A percentile compares a stretch with the other conserved stretches of the same genome.
phyloP scores from a whole-genome alignment of 805 yeast species.

The Wickerhamia fluorescens region DNA sequence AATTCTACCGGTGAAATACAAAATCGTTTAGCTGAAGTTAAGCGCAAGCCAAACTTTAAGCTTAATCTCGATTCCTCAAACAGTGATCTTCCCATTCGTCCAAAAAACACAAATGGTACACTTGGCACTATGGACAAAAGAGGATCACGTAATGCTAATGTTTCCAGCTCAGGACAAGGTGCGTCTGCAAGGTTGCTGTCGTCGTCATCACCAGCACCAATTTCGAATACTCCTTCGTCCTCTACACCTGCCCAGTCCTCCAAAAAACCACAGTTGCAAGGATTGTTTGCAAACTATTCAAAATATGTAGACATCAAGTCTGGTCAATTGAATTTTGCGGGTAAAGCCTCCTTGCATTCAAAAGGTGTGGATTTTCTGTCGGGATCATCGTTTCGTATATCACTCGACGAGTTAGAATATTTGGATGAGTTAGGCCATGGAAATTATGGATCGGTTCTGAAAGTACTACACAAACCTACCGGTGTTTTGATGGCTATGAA shows the following conservation, averaged over 20 bases:
- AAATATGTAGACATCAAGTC: conserved; percentile 87
- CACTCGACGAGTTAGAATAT: conserved; percentile 75
- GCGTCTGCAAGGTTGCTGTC: too few species aligned
- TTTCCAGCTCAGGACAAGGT: too few species aligned
- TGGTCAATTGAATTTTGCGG: conserved; percentile 87
- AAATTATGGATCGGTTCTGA: conserved; percentile 92
- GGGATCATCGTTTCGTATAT: conserved; percentile 81
- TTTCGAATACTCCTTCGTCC: conserved; percentile 5
- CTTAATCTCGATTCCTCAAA: conserved; percentile 20
- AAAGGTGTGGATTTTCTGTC: conserved; percentile 86
- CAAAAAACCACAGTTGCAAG: conserved; percentile 37
- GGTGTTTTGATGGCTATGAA: conserved; percentile 95
- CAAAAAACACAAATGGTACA: background rate
- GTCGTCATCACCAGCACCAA: too few species aligned
- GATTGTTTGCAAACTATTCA: conserved; percentile 75
- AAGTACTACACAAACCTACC: conserved; percentile 89
- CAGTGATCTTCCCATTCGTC: conserved; percentile 7
- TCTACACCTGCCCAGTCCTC: conserved; percentile 2
- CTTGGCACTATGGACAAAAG: too few species aligned
- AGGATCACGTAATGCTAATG: too few species aligned
- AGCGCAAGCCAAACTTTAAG: conserved; percentile 33
- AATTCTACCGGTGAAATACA: conserved; percentile 29
- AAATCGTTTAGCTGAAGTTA: conserved; percentile 32
- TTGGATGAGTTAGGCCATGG: conserved; percentile 91
- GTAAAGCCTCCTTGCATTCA: conserved; percentile 87